Evolutionary conservation across 352 stramenopile species (phyloP).

Genomic region (Globisporangium yorkense): DNA sequence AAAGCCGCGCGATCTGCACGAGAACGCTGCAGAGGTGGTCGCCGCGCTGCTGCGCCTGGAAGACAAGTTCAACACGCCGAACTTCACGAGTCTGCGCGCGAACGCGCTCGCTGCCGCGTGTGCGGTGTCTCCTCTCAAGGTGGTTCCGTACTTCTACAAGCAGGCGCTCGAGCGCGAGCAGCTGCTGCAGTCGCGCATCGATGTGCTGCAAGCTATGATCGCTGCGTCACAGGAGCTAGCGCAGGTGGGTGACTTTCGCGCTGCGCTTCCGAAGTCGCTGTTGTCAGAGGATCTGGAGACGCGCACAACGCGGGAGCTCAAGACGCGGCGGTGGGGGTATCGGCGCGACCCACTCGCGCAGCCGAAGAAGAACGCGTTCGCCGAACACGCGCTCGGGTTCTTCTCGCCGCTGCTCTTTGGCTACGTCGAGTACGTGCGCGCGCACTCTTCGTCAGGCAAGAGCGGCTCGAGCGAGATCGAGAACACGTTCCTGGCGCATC

Average conservation of each 20-base stretch:
- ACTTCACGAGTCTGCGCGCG: slow-evolving; percentile 41
- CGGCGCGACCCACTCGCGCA: slow-evolving; percentile 38
- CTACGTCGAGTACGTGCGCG: slow-evolving; percentile 51
- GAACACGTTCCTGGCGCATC: slow-evolving; percentile 58
- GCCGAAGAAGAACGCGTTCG: slow-evolving; percentile 62
- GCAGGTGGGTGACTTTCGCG: slow-evolving; percentile 33
- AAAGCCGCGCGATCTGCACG: slow-evolving; percentile 53
- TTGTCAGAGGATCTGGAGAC: slow-evolving; percentile 38
- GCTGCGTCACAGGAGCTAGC: slow-evolving; percentile 59
- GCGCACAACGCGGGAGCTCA: slow-evolving; percentile 43
- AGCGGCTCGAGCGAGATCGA: slow-evolving; percentile 42
- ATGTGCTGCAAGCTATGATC: slow-evolving; percentile 53
- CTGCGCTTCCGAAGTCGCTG: slow-evolving; percentile 27
- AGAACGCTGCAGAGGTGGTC: slow-evolving; percentile 46
- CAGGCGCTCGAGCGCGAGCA: slow-evolving; percentile 73
- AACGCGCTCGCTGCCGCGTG: slow-evolving; percentile 46
- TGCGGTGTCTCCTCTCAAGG: slow-evolving; percentile 32
- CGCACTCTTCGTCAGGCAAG: slow-evolving; percentile 14
- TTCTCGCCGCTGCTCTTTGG: slow-evolving; percentile 75
- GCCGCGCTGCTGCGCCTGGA: slow-evolving; percentile 58
- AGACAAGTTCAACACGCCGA: slow-evolving; percentile 60
- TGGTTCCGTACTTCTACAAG: slow-evolving; percentile 47
- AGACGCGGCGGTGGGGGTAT: slow-evolving; percentile 67
- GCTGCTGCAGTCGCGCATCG: slow-evolving; percentile 63
- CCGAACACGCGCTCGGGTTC: slow-evolving; percentile 49